phyloP scores from a whole-genome alignment of 192 early-diverging fungal genomes.

The Gamsiella multidivaricata region DNA sequence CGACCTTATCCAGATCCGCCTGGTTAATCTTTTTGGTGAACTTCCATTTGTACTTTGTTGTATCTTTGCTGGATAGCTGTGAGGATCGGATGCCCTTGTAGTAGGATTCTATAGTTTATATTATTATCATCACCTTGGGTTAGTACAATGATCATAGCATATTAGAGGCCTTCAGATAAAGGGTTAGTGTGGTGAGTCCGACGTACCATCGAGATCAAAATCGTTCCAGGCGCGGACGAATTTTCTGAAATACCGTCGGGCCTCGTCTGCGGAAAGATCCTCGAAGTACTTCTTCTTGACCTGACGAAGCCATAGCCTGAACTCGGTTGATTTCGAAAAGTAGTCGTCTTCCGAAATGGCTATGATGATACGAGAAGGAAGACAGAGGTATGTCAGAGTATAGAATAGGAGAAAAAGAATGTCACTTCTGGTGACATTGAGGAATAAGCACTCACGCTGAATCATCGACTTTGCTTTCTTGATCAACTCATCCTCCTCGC shows the following conservation, averaged over 20 bases:
- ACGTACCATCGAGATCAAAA: constrained; percentile 69
- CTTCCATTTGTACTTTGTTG: constrained; percentile 82
- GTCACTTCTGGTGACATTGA: neutral
- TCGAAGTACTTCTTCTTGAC: constrained; percentile 79
- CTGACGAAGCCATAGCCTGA: constrained; percentile 84
- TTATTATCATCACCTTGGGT: too few species aligned
- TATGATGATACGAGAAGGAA: constrained; percentile 4
- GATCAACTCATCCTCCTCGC: constrained; percentile 40
- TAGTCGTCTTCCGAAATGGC: constrained; percentile 82
- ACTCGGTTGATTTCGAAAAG: constrained; percentile 79
- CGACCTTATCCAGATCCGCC: constrained; percentile 64
- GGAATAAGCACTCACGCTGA: constrained; percentile 14
- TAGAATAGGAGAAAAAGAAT: neutral
- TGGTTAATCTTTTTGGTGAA: constrained; percentile 64
- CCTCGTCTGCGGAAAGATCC: constrained; percentile 76
- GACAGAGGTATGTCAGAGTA: neutral
- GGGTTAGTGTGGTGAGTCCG: too few species aligned
- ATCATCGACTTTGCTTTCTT: constrained; percentile 53
- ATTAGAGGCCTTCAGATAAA: too few species aligned
- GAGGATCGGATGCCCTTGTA: constrained; percentile 78
- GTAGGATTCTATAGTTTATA: constrained; percentile 70
- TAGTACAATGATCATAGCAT: too few species aligned
- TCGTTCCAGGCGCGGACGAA: constrained; percentile 92
- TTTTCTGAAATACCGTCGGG: constrained; percentile 80
- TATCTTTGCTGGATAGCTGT: constrained; percentile 66